A percentile compares a stretch with the other conserved stretches of the same genome.
Evolutionary conservation across 2,329 filamentous ascomycete species (phyloP).

Genomic region (Alternaria sp.): DNA sequence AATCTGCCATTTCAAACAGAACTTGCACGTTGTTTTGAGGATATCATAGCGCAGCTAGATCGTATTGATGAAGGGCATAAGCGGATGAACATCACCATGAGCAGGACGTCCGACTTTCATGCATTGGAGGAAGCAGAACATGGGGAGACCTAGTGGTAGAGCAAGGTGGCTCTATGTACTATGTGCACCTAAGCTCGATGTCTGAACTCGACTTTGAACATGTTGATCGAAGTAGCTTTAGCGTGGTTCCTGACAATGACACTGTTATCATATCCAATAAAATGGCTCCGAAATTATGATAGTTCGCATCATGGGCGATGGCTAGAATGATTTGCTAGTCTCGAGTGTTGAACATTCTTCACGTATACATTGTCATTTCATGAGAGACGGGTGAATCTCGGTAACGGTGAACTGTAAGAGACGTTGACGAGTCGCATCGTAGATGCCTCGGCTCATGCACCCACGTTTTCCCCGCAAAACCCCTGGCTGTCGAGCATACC

Average conservation of each 20-base stretch:
- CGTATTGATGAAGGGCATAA: background rate
- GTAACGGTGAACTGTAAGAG: background rate
- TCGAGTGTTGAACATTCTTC: background rate
- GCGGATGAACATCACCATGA: background rate
- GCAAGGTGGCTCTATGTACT: background rate
- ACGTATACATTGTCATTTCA: background rate
- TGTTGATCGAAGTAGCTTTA: background rate
- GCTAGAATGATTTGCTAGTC: background rate
- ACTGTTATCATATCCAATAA: background rate
- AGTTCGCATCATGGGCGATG: background rate
- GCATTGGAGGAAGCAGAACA: background rate
- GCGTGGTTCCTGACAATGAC: background rate
- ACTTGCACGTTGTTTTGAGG: background rate
- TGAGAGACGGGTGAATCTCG: background rate
- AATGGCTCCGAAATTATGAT: background rate
- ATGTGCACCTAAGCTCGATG: background rate
- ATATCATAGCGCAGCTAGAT: background rate
- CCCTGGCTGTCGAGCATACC: constrained; percentile 18
- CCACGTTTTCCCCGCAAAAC: constrained; percentile 28
- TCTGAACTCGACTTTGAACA: background rate
- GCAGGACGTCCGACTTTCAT: background rate
- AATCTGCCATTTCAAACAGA: background rate
- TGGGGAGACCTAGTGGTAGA: background rate
- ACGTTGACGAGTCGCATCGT: constrained; percentile 21
- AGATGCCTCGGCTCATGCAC: constrained; percentile 30